A percentile compares a stretch with the other conserved stretches of the same genome.
These are phyloP conservation scores for Nannochloropsis granulata DNA, from an alignment of 108 stramenopile genomes.

Conservation along the genomic window DNA sequence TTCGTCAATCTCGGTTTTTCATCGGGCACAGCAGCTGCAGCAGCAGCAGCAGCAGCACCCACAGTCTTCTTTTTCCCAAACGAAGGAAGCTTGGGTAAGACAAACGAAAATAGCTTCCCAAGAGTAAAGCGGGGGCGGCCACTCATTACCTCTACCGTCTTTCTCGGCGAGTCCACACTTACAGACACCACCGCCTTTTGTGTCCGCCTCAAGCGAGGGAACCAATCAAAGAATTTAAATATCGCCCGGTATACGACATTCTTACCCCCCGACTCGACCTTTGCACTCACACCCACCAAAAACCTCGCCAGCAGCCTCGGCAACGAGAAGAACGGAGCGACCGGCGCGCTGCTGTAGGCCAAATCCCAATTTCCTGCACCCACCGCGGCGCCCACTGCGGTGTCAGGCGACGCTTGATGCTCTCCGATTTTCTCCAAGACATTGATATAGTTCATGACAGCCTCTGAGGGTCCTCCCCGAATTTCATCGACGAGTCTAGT, in stretches of 20 bases:
- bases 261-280: background rate
- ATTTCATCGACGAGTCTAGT: background rate
- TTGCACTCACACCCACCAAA: background rate
- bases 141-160: background rate
- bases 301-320: background rate
- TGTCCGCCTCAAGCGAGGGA: background rate
- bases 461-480: background rate
- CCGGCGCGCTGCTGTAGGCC: background rate
- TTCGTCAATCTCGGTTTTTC: background rate
- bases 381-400: background rate
- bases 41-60: background rate
- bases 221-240: background rate
- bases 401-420: background rate
- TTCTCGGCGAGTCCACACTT: background rate
- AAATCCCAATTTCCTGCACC: background rate
- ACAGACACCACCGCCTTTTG: background rate
- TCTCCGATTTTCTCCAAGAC: background rate
- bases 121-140: background rate
- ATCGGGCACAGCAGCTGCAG: too few relatives aligned
- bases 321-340: background rate
- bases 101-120: background rate
- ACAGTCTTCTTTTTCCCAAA: background rate
- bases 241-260: background rate
- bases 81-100: background rate
- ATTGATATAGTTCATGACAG: background rate